Evolutionary conservation across 345 rosid species (phyloP).

Genomic region (Acer negundo): DNA sequence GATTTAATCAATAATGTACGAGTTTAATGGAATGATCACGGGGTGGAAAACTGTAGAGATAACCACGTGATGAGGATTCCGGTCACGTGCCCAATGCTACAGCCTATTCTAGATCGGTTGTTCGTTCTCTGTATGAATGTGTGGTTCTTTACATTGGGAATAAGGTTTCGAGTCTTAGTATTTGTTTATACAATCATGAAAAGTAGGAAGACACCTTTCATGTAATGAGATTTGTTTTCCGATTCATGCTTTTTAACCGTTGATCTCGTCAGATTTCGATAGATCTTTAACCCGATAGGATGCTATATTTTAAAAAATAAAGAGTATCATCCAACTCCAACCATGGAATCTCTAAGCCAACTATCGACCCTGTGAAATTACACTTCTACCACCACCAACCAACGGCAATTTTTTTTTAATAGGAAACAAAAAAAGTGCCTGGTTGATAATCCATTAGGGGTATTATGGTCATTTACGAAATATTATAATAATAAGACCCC

Average conservation of each 20-base stretch:
- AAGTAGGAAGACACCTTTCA: too few species aligned
- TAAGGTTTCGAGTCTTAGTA: too few species aligned
- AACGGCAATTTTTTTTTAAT: not conserved
- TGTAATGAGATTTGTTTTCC: too few species aligned
- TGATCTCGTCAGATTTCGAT: too few species aligned
- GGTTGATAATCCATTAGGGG: not conserved
- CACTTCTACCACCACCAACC: not conserved
- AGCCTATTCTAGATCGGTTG: not conserved
- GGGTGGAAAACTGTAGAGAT: not conserved
- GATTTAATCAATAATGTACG: too few species aligned
- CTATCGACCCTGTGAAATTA: not conserved
- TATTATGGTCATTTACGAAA: not conserved
- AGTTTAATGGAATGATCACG: not conserved
- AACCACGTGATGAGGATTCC: slow-evolving; percentile 6
- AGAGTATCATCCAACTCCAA: too few species aligned
- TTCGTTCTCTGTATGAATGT: not conserved
- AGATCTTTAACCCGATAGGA: too few species aligned
- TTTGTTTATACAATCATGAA: too few species aligned
- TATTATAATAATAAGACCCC: not conserved
- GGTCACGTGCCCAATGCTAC: slow-evolving; percentile 15
- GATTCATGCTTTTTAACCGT: too few species aligned
- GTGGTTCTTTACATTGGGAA: too few species aligned
- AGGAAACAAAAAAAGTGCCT: not conserved
- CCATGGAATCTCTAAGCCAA: too few species aligned
- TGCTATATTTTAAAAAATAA: too few species aligned